Evolutionary conservation across 495 filamentous ascomycete genomes (phyloP), one percentile per base, ranked within the genome.

Genomic region (Chaetomium fimeti): DNA sequence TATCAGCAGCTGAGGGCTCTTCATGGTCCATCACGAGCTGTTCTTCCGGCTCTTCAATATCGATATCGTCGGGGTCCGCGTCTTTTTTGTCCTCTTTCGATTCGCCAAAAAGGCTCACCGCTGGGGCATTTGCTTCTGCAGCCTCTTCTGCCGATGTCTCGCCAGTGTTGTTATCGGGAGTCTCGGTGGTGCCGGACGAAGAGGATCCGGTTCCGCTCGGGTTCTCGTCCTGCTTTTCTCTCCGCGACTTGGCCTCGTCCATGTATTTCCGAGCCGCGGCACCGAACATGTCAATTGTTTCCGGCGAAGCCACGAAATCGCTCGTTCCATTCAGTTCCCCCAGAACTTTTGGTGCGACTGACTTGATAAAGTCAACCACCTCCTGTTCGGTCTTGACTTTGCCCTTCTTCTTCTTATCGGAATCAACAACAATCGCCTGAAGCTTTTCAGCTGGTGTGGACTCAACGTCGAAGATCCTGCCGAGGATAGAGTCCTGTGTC

Each of bases 401-500:
- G 18, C 51, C 18, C 18, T 73, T 72, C 36, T 76, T 69, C n/a
- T 66, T 60, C 51, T 76, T 69, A 25, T 78, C 63, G 43, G 68
- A 65, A 27, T 78, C 63, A 40, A 69, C 66, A 24, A 62, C 32
- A 62, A 72, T 52, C 62, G 69, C 61, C 22, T 57, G 63, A 0
- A 63, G 47, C 51, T 69, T 74, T 57, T 74, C 75, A 12, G 64
- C 65, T 1, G 70, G 69, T 29, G 32, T 71, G 18, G 66, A 65
- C 47, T 84, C 79, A 3, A 85, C 63, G 32, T 79, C 81, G 51
- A 88, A 83, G 5, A 88, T 82, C 29, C 73, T 76, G 18, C 78
- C 82, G 36, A 88, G 68, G 0, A 85, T 81, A 0, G 76, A 70
- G 57, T 88, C 85, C 63, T 87, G 85, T 13, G 71, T 75, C 59